phyloP scores from a whole-genome alignment of 106 monocot genomes.

The Dioscorea alata region DNA sequence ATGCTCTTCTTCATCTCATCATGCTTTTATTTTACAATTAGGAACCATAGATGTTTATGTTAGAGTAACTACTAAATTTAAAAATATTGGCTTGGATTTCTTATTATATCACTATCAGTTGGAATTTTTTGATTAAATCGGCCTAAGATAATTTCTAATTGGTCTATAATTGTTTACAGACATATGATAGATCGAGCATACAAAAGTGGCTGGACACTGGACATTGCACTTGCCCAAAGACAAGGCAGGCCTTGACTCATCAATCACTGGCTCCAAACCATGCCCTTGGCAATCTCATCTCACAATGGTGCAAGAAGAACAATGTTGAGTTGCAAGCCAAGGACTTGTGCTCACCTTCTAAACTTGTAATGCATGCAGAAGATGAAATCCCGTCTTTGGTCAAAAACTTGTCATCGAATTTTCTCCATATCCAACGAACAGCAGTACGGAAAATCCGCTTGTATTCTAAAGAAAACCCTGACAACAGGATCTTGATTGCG shows the following conservation, averaged over 20 bases:
- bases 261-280: slow-evolving; percentile 46
- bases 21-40: no score
- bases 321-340: slow-evolving; percentile 38
- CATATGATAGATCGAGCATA: slow-evolving; percentile 52
- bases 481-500: slow-evolving; percentile 14
- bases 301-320: slow-evolving; percentile 50
- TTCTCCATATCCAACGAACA: slow-evolving; percentile 29
- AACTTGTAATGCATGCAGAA: not conserved
- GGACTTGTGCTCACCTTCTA: slow-evolving; percentile 11
- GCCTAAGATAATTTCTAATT: no score
- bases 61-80: no score
- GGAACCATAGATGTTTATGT: no score
- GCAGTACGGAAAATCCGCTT: slow-evolving; percentile 35
- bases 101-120: no score
- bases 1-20: no score
- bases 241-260: slow-evolving; percentile 34
- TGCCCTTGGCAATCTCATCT: slow-evolving; percentile 42
- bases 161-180: slow-evolving; percentile 14
- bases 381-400: slow-evolving; percentile 34
- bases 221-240: slow-evolving; percentile 45
- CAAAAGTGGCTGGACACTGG: slow-evolving; percentile 55
- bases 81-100: no score
- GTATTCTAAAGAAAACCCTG: slow-evolving; percentile 22
- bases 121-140: no score
- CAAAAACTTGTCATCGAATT: slow-evolving; percentile 18